Conservation (phyloP, 2,329 filamentous ascomycete genomes). For the Diaporthe nobilis region DNA sequence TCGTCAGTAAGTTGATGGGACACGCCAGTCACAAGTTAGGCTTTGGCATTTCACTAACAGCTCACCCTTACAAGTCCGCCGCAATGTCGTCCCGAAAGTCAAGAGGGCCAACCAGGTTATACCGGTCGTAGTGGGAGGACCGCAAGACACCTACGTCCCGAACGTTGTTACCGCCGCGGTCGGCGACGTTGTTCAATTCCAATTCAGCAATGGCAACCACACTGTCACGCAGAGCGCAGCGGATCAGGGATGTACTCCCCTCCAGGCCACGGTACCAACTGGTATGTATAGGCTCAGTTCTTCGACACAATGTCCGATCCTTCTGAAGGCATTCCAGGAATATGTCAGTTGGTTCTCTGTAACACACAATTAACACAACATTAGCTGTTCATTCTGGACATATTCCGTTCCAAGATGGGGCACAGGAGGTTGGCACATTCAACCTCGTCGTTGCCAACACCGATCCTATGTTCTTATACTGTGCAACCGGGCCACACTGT, state of each 20-base stretch:
- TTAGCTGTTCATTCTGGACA: slow-evolving; percentile 57
- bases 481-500: slow-evolving; percentile 63
- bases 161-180: slow-evolving; percentile 42
- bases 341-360: too few species aligned
- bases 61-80: slow-evolving; percentile 8
- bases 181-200: slow-evolving; percentile 46
- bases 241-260: slow-evolving; percentile 54
- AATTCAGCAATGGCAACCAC: slow-evolving; percentile 48
- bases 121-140: slow-evolving; percentile 43
- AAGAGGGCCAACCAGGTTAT: slow-evolving; percentile 36
- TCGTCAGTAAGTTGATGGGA: not conserved
- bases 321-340: not conserved
- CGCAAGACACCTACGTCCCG: slow-evolving; percentile 42
- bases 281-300: not conserved
- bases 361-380: not conserved
- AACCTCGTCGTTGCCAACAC: slow-evolving; percentile 61
- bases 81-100: slow-evolving; percentile 22
- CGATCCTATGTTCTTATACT: slow-evolving; percentile 65
- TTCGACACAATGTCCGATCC: too few species aligned
- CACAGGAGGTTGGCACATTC: slow-evolving; percentile 58
- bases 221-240: slow-evolving; percentile 56
- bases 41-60: not conserved
- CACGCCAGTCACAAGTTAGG: not conserved
- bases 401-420: slow-evolving; percentile 55
- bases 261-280: slow-evolving; percentile 48